Evolutionary conservation across 1,284 basidiomycete genomes (phyloP).

Genomic region (Trichosporon coremiiforme): DNA sequence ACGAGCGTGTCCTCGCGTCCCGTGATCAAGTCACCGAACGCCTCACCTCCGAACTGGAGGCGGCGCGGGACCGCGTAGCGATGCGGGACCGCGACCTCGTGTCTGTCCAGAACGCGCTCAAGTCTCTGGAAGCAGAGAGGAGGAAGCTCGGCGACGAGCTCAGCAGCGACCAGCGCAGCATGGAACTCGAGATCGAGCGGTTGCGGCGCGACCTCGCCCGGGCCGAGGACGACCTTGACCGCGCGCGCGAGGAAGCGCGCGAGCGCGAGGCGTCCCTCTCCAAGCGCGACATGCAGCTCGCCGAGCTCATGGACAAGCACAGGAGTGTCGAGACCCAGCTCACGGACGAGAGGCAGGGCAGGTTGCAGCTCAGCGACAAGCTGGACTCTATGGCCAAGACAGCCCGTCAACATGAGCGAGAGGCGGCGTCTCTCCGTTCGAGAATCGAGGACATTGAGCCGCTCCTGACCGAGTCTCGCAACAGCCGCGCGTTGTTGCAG

Average conservation of each 20-base stretch:
- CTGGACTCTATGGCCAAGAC: slow-evolving; percentile 68
- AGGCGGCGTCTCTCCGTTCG: slow-evolving; percentile 63
- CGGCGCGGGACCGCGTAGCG: slow-evolving; percentile 56
- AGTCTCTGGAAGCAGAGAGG: slow-evolving; percentile 59
- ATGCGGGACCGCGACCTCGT: slow-evolving; percentile 64
- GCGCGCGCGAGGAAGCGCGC: slow-evolving; percentile 71
- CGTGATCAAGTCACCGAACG: slow-evolving; percentile 54
- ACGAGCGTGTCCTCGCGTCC: slow-evolving; percentile 53
- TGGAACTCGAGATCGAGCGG: slow-evolving; percentile 88
- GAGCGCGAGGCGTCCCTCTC: slow-evolving; percentile 66
- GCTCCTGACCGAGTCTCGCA: slow-evolving; percentile 79
- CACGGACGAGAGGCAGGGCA: slow-evolving; percentile 77
- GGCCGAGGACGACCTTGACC: slow-evolving; percentile 75
- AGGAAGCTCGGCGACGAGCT: slow-evolving; percentile 77
- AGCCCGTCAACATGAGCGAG: slow-evolving; percentile 68
- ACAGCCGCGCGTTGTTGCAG: slow-evolving; percentile 70
- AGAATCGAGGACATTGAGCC: slow-evolving; percentile 75
- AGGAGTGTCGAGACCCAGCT: slow-evolving; percentile 74
- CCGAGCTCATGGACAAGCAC: slow-evolving; percentile 75
- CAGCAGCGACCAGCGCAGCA: slow-evolving; percentile 77
- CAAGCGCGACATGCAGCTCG: slow-evolving; percentile 71
- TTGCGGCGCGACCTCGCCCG: slow-evolving; percentile 80
- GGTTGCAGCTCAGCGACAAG: slow-evolving; percentile 81
- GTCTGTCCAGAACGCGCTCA: slow-evolving; percentile 72
- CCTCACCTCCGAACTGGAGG: slow-evolving; percentile 53